phyloP scores from a whole-genome alignment of 108 stramenopile genomes.

The Stephanodiscus triporus region DNA sequence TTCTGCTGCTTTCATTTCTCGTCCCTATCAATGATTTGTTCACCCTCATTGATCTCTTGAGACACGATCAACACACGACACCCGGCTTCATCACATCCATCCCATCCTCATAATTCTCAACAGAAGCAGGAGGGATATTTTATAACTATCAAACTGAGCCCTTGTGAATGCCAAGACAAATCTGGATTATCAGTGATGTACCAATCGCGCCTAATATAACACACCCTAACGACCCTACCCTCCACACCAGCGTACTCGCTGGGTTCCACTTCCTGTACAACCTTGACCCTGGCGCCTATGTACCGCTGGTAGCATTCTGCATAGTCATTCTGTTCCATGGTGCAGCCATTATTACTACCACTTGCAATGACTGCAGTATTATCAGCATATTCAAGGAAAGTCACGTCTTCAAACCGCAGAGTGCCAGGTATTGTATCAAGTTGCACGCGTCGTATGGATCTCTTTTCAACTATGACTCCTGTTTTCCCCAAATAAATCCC shows the following conservation, averaged over 20 bases:
- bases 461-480: conserved; percentile 13
- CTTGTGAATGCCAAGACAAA: conserved; percentile 10
- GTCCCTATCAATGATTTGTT: too few relatives aligned
- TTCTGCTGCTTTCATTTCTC: neutral
- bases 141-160: conserved; percentile 30
- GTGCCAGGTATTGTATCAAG: neutral
- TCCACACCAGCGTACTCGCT: neutral
- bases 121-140: conserved; percentile 10
- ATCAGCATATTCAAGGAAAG: neutral
- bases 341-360: neutral
- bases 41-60: too few relatives aligned
- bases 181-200: conserved; percentile 29
- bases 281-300: conserved; percentile 22
- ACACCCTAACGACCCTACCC: conserved; percentile 11
- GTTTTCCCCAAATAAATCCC: neutral
- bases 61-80: too few relatives aligned
- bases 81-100: neutral
- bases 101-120: conserved; percentile 8
- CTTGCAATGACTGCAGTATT: neutral
- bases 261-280: neutral
- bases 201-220: conserved; percentile 27
- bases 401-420: conserved; percentile 14
- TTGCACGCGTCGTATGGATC: neutral
- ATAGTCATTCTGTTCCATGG: neutral
- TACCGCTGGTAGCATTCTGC: conserved; percentile 17